Evolutionary conservation across 257 asterid genomes (phyloP).

Genomic region (Nyctanthes arbortristis): DNA sequence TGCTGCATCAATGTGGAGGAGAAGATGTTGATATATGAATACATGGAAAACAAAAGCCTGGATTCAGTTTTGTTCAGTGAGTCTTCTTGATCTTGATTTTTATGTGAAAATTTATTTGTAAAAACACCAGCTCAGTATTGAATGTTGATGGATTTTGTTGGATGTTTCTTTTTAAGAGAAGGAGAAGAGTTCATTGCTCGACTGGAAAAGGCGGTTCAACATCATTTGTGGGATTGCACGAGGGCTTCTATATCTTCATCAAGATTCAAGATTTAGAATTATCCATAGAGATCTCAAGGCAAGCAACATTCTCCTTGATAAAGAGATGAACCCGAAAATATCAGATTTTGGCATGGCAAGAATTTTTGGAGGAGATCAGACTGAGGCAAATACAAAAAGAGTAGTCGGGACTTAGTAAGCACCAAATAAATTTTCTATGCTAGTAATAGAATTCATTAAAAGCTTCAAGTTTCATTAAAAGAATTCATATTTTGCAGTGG

Average conservation of each 20-base stretch:
- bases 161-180: constrained; percentile 25
- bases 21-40: constrained; percentile 43
- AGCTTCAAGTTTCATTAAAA: neutral
- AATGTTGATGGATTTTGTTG: neutral
- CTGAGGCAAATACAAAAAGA: constrained; percentile 46
- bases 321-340: constrained; percentile 52
- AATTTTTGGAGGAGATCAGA: constrained; percentile 46
- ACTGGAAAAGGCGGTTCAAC: constrained; percentile 39
- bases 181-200: constrained; percentile 34
- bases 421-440: neutral
- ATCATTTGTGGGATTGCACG: constrained; percentile 51
- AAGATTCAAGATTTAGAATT: constrained; percentile 47
- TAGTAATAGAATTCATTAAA: too few relatives aligned
- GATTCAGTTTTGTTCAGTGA: constrained; percentile 50
- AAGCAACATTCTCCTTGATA: constrained; percentile 51
- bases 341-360: constrained; percentile 59
- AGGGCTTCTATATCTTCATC: constrained; percentile 53
- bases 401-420: constrained; percentile 53
- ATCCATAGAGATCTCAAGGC: constrained; percentile 57
- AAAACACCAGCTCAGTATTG: neutral
- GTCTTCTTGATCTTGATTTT: neutral
- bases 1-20: constrained; percentile 43
- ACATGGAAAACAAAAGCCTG: constrained; percentile 43
- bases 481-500: constrained; percentile 46
- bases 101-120: neutral